Evolutionary conservation across 768 basidiomycete genomes (phyloP), one percentile per base, ranked within the genome.

Genomic region (Amanita rubescens): DNA sequence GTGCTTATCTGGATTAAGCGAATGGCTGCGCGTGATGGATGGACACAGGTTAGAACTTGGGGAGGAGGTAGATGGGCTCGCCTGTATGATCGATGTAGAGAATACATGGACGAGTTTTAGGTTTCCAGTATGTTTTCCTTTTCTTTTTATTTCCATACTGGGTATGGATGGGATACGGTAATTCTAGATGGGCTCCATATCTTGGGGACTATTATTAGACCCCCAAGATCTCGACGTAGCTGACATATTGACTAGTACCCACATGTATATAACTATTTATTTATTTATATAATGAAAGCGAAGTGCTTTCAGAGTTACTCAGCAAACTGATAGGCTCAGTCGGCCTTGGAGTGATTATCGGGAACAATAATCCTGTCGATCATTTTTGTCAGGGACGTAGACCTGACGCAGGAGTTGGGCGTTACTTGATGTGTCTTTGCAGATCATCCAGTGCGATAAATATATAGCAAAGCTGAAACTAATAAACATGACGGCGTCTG

Each of bases 1-100:
- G 76, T 85, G 15, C 66, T 89, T 38, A 76, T 88, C 43, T 90
- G 85, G 85, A 82, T 88, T 38, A 81, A 87, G 63, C 73, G 78
- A 45, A 79, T 88, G 62, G 78, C 84, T 3, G 76, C 83, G n/a
- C 80, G 84, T 53, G 84, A 88, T 57, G 84, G 82, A 12, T 90
- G 87, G 87, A 69, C 74, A 20, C 69, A 80, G 50, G 75, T 89
- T n/a, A 68, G 79, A 47, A 74, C 77, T 24, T 89, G 86, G 86
- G 82, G 85, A 60, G 74, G 71, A 3, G 85, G 87, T 3, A 65
- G 86, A 39, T 90, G 87, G 87, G 68, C 71, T 46, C 69, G 76
- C 43, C 67, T 90, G 47, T 80, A 74, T 68, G 80, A 83, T 49
- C 69, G 80, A 30, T 87, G 85, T 67, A 71, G 69, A 51, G 76